These are phyloP conservation scores for Bifiguratus adelaidae DNA, from an alignment of 192 early-diverging fungal species.

Conservation along the genomic window DNA sequence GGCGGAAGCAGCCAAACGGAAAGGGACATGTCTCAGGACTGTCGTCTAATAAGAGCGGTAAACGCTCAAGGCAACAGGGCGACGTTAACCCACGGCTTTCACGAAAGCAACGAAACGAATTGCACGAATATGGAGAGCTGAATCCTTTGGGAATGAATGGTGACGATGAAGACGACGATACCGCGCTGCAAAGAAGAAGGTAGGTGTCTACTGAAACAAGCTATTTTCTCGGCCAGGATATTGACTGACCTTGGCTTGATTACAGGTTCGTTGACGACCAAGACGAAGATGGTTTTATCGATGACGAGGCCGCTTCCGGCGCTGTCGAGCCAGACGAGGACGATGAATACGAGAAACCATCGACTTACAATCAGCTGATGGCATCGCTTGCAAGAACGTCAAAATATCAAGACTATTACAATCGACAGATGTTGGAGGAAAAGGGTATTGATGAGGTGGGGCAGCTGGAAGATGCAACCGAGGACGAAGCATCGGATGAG, in stretches of 20 bases:
- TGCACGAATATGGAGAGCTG: slow-evolving; percentile 65
- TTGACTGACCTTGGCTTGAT: background rate
- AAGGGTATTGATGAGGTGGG: slow-evolving; percentile 28
- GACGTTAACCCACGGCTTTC: too few relatives aligned
- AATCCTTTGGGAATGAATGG: slow-evolving; percentile 39
- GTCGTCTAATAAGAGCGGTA: too few relatives aligned
- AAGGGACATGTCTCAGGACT: too few relatives aligned
- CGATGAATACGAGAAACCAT: slow-evolving; percentile 34
- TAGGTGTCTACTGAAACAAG: background rate
- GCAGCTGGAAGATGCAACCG: slow-evolving; percentile 22
- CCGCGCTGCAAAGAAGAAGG: slow-evolving; percentile 14
- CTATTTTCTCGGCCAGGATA: background rate
- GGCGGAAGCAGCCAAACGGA: too few relatives aligned
- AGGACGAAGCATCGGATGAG: slow-evolving; percentile 23
- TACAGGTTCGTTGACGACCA: slow-evolving; percentile 11
- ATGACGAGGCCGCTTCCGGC: too few relatives aligned
- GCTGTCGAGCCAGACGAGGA: too few relatives aligned
- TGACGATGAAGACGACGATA: slow-evolving; percentile 27
- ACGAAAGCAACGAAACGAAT: slow-evolving; percentile 33
- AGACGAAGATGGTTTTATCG: slow-evolving; percentile 27
- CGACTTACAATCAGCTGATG: slow-evolving; percentile 44
- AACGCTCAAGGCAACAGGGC: too few relatives aligned
- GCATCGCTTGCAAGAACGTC: slow-evolving; percentile 46
- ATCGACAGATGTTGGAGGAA: slow-evolving; percentile 34
- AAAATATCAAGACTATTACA: slow-evolving; percentile 35